Evolutionary conservation across 2,329 filamentous ascomycete genomes (phyloP), one percentile per base, ranked within the genome.

Genomic region (Penicillium sp.): DNA sequence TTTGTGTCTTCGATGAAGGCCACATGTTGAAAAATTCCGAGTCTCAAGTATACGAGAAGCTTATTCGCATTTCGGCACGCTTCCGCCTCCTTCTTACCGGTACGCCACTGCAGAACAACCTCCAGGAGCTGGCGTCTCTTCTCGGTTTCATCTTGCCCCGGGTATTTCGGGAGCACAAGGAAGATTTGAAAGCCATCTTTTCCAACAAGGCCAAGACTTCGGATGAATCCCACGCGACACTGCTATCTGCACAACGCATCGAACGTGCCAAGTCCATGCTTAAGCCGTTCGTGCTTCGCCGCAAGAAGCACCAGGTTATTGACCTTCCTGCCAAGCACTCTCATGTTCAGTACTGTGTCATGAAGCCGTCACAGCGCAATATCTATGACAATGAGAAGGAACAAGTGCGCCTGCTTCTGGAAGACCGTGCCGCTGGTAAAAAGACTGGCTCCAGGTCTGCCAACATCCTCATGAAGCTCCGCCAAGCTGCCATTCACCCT

Each of bases 71-170:
- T 46, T 81, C 80, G 0, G 85, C 89, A 0, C 75, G 82, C n/a
- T 96, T 93, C 78, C 84, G 90, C 54, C 80, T 98, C 44, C 78
- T 98, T 3, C 80, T 98, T 24, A 89, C 86, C 25, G 93, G 93
- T 37, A 98, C 93, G 0, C 93, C 93, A 0, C 79, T 98, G 10
- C 93, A 98, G 62, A 98, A 98, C 72, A 97, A 97, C 66, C 76
- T 98, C 18, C 86, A 92, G 65, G 93, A 98, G 72, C 82, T 98
- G 62, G 86, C 90, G 35, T 88, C 90, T 2, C 81, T 98, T 12
- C 80, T 98, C 10, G 89, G 86, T n/a, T 97, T 98, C 66, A 90
- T 98, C 62, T 86, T 97, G 69, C 93, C 93, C 0, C 74, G 81
- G 6, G 80, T 97, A 31, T 98, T 98, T 67, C 76, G 81, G 8